phyloP scores from a whole-genome alignment of 1,284 basidiomycete genomes.

The Ustilago crameri region DNA sequence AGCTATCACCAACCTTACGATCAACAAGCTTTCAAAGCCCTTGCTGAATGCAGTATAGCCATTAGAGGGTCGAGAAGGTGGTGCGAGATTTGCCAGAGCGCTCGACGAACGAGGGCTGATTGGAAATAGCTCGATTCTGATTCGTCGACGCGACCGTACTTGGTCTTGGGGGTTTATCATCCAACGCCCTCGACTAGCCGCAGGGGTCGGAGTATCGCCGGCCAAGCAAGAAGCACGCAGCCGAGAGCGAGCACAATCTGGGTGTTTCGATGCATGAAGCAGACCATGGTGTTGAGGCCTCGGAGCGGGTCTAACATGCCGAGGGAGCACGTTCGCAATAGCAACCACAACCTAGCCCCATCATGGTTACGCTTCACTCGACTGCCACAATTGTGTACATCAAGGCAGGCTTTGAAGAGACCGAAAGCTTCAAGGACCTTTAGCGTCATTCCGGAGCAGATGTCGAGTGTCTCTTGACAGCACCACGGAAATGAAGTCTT shows the following conservation, averaged over 20 bases:
- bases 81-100: no score
- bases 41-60: no score
- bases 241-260: not conserved
- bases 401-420: not conserved
- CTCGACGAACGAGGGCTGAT: constrained; percentile 8
- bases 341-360: no score
- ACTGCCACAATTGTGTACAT: no score
- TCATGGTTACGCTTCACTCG: no score
- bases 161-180: not conserved
- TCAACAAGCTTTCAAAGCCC: no score
- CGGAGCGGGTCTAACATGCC: constrained; percentile 6
- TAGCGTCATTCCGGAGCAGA: not conserved
- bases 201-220: not conserved
- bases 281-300: not conserved
- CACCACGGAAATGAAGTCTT: constrained; percentile 11
- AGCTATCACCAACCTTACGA: no score
- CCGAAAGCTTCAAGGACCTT: no score
- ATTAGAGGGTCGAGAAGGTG: no score
- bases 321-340: no score
- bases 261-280: not conserved
- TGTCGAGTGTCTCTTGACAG: not conserved
- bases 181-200: not conserved
- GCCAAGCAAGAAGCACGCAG: not conserved
- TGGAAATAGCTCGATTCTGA: constrained; percentile 46
- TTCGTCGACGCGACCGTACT: constrained; percentile 13